A percentile compares a stretch with the other conserved stretches of the same genome.
Evolutionary conservation across 1,284 basidiomycete species (phyloP).

Genomic region (Apiotrichum siamense): DNA sequence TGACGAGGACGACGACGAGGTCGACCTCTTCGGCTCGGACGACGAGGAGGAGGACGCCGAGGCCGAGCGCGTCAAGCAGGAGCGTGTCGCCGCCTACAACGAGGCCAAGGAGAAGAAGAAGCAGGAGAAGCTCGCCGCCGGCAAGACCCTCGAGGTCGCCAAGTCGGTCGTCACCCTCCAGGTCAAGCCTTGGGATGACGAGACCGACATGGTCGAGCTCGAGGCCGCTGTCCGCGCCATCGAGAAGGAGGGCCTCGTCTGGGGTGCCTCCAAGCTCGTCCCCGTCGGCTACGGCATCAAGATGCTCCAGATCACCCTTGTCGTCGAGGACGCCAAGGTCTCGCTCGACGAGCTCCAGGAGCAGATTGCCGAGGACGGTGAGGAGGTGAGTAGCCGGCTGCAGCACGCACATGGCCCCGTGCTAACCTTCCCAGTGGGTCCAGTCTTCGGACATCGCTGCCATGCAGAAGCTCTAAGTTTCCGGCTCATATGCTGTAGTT

Average conservation of each 20-base stretch:
- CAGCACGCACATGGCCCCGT: no score
- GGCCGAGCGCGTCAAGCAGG: slow-evolving; percentile 87
- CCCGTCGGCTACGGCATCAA: slow-evolving; percentile 77
- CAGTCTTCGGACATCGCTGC: slow-evolving; percentile 83
- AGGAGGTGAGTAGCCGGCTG: slow-evolving; percentile 16
- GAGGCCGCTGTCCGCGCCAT: slow-evolving; percentile 80
- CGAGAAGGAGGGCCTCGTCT: slow-evolving; percentile 85
- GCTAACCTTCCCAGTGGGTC: slow-evolving; percentile 62
- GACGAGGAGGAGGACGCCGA: slow-evolving; percentile 76
- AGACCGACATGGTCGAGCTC: slow-evolving; percentile 89
- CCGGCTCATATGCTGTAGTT: not conserved
- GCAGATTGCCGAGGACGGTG: slow-evolving; percentile 57
- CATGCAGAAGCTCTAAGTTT: slow-evolving; percentile 31
- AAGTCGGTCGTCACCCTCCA: slow-evolving; percentile 83
- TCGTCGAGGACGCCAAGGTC: slow-evolving; percentile 85
- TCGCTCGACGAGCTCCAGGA: slow-evolving; percentile 94
- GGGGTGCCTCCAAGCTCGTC: slow-evolving; percentile 80
- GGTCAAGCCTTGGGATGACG: slow-evolving; percentile 99
- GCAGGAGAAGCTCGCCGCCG: slow-evolving; percentile 49
- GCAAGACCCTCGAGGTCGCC: slow-evolving; percentile 63
- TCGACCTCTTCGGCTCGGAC: slow-evolving; percentile 78
- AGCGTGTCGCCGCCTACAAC: slow-evolving; percentile 91
- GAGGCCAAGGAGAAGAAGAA: slow-evolving; percentile 89
- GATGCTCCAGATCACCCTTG: slow-evolving; percentile 90
- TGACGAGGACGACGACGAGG: slow-evolving; percentile 68